Evolutionary conservation across 768 basidiomycete genomes (phyloP), one percentile per base, ranked within the genome.

Genomic region (Tulasnella sp.): DNA sequence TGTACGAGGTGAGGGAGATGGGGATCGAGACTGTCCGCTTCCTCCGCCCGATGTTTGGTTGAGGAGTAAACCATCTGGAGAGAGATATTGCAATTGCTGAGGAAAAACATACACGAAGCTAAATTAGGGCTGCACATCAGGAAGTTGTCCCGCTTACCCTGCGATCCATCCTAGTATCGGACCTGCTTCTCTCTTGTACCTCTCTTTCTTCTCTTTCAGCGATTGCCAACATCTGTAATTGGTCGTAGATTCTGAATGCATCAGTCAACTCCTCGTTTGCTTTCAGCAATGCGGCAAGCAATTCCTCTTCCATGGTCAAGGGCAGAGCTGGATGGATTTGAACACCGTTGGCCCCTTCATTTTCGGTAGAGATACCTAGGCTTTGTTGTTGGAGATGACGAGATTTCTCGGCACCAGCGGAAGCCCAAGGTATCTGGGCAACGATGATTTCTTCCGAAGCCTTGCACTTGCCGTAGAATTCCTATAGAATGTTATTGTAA

Each of bases 361-460:
- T 51, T 58, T 57, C 56, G 48, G 16, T n/a, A 33, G n/a, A n/a
- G 61, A 47, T 58, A 58, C 54, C 63, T 58, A 50, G 58, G 57
- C 57, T 50, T n/a, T 15, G 37, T 16, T n/a, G 53, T 37, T 45
- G 53, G 32, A 53, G 45, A 27, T 54, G 47, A 54, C 59, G 45
- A 53, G 62, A 82, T 40, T 76, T 76, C 58, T 83, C 81, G 1
- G 89, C 89, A 12, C 80, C 76, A 1, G 87, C 79, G 19, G 79
- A 75, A 3, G 91, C 91, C 90, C 91, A 93, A 5, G 83, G 79
- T 58, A 95, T 90, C 65, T 92, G 90, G 9, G 82, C 79, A 56
- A 71, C 81, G 24, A 93, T 77, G 9, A 91, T 73, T 54, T 90
- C 89, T 64, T 89, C 87, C 2, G 86, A 89, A 3, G 75, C 71